These are phyloP conservation scores for Gillenia trifoliata DNA, from an alignment of 306 rosid species.

Conservation along the genomic window DNA sequence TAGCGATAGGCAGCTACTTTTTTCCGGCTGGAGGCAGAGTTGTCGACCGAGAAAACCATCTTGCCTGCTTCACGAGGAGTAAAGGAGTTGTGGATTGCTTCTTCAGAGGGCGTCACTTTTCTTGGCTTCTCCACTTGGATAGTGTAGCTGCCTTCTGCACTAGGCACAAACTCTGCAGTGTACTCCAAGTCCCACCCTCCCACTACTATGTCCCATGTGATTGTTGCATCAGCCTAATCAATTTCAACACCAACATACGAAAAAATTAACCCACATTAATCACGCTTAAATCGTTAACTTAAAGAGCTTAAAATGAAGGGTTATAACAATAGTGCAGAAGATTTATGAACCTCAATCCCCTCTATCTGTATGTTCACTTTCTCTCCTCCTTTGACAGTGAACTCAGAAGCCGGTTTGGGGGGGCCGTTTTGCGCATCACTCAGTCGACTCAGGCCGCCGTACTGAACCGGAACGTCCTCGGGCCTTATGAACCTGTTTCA, in stretches of 20 bases:
- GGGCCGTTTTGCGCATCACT: slow-evolving; percentile 67
- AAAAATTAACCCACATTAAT: not conserved
- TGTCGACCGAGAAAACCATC: slow-evolving; percentile 81
- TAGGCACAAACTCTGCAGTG: slow-evolving; percentile 84
- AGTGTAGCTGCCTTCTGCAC: slow-evolving; percentile 73
- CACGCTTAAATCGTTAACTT: not conserved
- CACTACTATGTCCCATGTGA: slow-evolving; percentile 92
- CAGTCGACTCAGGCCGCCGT: slow-evolving; percentile 69
- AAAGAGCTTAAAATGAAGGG: too few species aligned
- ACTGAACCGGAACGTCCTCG: slow-evolving; percentile 87
- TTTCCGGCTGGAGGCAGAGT: slow-evolving; percentile 64
- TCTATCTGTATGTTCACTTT: slow-evolving; percentile 93
- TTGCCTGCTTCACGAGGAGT: slow-evolving; percentile 63
- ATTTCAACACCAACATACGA: not conserved
- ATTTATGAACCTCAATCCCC: slow-evolving; percentile 76
- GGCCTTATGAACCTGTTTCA: slow-evolving; percentile 77
- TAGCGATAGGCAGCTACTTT: slow-evolving; percentile 92
- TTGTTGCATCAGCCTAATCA: slow-evolving; percentile 78
- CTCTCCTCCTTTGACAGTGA: slow-evolving; percentile 91
- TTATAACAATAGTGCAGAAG: not conserved
- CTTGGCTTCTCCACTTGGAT: slow-evolving; percentile 76
- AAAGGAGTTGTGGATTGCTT: slow-evolving; percentile 83
- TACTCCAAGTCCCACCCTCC: slow-evolving; percentile 97
- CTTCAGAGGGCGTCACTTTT: slow-evolving; percentile 52
- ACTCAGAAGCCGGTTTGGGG: slow-evolving; percentile 95